Evolutionary conservation across 176 grass and related monocot genomes (phyloP), one percentile per base, ranked within the genome.

Genomic region (Otatea glauca): DNA sequence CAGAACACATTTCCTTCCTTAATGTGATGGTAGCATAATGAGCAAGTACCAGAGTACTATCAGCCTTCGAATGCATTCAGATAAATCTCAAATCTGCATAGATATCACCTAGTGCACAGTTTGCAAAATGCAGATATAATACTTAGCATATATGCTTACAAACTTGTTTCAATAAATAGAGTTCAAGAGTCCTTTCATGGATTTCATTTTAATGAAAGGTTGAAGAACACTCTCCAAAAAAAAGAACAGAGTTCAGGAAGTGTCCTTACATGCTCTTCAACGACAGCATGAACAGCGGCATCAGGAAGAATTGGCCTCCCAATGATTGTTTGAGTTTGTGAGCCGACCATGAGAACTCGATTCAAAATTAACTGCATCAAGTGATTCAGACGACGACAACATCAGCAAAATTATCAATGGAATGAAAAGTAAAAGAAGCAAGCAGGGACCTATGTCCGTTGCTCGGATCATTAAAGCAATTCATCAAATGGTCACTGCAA

Each of bases 261-360:
- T 45, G n/a, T 16, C 23, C 95, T 96, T 89, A 99, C 96, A 92
- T 99, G 96, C 65, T 96, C 96, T 90, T 99, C 96, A 53, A 99
- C 91, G 29, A 96, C 83, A 78, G 96, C 96, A 84, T 99, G 96
- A 63, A 99, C 91, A 79, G 71, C 9, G n/a, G 93, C 89, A 81
- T 92, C 91, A 78, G 82, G 54, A 87, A 99, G 66, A 74, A 62
- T 77, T 86, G 96, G 96, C 73, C 96, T 94, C 24, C 96, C 96
- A 79, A 99, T 94, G 48, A 96, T 80, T 72, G 96, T 99, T 86
- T 96, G 80, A 61, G 68, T 78, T 96, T 90, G 88, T 56, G 96
- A 92, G 9, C 96, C 93, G 85, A 98, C 84, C 93, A 98, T 96
- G 68, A 98, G 84, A 86, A 98, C 91, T 85, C 80, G 92, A 60